These are phyloP conservation scores for Yarrowia galli DNA, from an alignment of 1,139 yeast genomes.

Conservation along the genomic window DNA sequence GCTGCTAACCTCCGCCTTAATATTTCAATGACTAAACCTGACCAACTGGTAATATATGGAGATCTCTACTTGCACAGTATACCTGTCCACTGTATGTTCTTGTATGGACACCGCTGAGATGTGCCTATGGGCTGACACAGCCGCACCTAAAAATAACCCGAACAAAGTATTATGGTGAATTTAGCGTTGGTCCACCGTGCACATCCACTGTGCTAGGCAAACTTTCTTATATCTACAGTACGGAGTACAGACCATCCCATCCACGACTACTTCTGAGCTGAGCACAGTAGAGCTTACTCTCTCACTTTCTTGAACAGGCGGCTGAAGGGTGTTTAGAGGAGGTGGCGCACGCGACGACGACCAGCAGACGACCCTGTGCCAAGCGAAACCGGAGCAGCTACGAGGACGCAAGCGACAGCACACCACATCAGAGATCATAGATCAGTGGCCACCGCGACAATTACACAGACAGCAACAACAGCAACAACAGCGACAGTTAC, in stretches of 20 bases:
- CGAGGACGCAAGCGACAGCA: not conserved
- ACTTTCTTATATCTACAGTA: constrained; percentile 20
- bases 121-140: constrained; percentile 23
- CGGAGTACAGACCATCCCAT: not conserved
- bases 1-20: too few relatives aligned
- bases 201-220: constrained; percentile 32
- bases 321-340: not conserved
- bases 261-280: not conserved
- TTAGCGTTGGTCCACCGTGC: constrained; percentile 20
- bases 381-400: not conserved
- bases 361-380: not conserved
- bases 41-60: not conserved
- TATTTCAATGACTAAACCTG: not conserved
- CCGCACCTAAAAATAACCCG: constrained; percentile 38
- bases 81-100: too few relatives aligned
- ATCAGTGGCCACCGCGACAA: too few relatives aligned
- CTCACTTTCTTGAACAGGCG: not conserved
- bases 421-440: too few relatives aligned
- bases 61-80: not conserved
- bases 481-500: not conserved
- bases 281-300: too few relatives aligned
- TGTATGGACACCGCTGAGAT: not conserved
- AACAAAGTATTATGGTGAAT: constrained; percentile 19
- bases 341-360: constrained; percentile 9
- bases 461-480: too few relatives aligned